phyloP scores from a whole-genome alignment of 2,329 filamentous ascomycete species.

The Lecanosticta acicola region DNA sequence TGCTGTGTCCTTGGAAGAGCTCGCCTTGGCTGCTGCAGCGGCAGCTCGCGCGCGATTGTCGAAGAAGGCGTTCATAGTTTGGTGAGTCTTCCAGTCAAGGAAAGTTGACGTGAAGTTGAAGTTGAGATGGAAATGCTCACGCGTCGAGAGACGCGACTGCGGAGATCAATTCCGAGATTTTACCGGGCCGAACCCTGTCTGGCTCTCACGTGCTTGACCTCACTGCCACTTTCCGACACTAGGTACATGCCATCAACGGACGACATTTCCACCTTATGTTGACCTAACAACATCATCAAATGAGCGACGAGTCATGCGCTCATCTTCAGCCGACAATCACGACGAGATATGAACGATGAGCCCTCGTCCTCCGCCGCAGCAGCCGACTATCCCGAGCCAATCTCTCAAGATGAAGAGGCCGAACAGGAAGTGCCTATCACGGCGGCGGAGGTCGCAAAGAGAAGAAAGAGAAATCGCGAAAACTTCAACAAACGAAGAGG shows the following conservation, averaged over 20 bases:
- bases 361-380: conserved; percentile 28
- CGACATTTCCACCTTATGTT: too few species aligned
- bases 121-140: background rate
- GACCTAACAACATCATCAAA: too few species aligned
- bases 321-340: conserved; percentile 4
- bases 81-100: conserved; percentile 3
- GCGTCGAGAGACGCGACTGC: conserved; percentile 3
- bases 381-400: conserved; percentile 7
- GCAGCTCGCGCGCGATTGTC: conserved; percentile 80
- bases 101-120: background rate
- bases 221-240: too few species aligned
- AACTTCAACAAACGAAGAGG: conserved; percentile 39
- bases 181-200: background rate
- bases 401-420: conserved; percentile 10
- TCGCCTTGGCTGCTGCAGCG: conserved; percentile 63
- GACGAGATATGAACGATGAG: conserved; percentile 36
- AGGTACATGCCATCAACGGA: too few species aligned
- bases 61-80: conserved; percentile 96
- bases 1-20: conserved; percentile 61
- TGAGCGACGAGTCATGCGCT: conserved; percentile 15
- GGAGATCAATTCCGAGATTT: background rate
- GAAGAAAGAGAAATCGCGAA: conserved; percentile 29
- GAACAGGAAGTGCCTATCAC: conserved; percentile 11
- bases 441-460: conserved; percentile 21
- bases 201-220: too few species aligned